A percentile compares a stretch with the other conserved stretches of the same genome.
phyloP scores from a whole-genome alignment of 2,329 filamentous ascomycete genomes.

The Calonectria ilicicola region DNA sequence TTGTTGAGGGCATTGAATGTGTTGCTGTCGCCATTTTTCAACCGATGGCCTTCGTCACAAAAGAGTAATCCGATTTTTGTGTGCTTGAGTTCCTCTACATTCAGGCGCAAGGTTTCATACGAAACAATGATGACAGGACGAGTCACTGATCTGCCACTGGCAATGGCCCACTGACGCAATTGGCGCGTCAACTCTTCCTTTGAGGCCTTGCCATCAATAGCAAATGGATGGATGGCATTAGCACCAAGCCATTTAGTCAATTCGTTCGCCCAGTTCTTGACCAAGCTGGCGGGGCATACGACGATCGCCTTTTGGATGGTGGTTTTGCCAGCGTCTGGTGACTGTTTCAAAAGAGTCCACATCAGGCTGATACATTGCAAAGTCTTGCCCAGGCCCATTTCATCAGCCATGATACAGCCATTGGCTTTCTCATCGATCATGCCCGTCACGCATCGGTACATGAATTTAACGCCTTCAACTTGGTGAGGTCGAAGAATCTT shows the following conservation, averaged over 20 bases:
- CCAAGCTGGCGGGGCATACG: constrained; percentile 94
- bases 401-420: constrained; percentile 99
- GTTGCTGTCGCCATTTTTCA: constrained; percentile 97
- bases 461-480: constrained; percentile 96
- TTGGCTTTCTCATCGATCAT: constrained; percentile 93
- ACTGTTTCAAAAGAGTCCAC: constrained; percentile 97
- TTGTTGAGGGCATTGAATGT: constrained; percentile 93
- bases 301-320: constrained; percentile 98
- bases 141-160: constrained; percentile 88
- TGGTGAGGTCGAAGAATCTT: constrained; percentile 97
- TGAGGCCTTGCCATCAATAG: constrained; percentile 94
- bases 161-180: constrained; percentile 93
- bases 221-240: constrained; percentile 92
- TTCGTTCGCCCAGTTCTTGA: constrained; percentile 98
- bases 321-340: constrained; percentile 90
- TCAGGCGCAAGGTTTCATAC: constrained; percentile 93
- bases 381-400: constrained; percentile 98
- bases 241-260: constrained; percentile 95
- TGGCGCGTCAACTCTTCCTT: constrained; percentile 94
- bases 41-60: constrained; percentile 94
- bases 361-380: constrained; percentile 96
- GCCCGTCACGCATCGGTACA: constrained; percentile 95
- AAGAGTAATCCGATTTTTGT: constrained; percentile 92
- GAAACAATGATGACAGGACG: constrained; percentile 97
- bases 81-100: constrained; percentile 89